phyloP scores from a whole-genome alignment of 495 filamentous ascomycete species.

The Aspergillus homomorphus region DNA sequence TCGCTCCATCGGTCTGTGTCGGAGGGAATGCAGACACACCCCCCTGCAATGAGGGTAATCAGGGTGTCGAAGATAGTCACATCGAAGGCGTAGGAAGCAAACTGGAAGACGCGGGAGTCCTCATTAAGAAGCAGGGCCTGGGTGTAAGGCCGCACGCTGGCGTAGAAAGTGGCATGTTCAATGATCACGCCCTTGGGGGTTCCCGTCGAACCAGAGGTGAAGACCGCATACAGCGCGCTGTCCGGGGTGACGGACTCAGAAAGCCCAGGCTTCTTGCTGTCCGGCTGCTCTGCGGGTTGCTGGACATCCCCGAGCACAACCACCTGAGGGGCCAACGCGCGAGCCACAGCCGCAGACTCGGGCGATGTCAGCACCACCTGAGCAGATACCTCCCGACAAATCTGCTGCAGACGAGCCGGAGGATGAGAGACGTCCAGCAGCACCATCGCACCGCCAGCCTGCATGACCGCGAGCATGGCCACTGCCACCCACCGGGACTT shows the following conservation, averaged over 20 bases:
- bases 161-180: slow-evolving; percentile 25
- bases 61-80: slow-evolving; percentile 38
- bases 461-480: slow-evolving; percentile 35
- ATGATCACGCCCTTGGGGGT: slow-evolving; percentile 43
- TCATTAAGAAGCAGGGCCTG: slow-evolving; percentile 27
- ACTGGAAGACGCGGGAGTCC: slow-evolving; percentile 44
- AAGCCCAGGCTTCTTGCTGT: background rate
- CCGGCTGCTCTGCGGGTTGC: background rate
- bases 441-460: slow-evolving; percentile 48
- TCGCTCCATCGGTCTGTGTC: slow-evolving; percentile 23
- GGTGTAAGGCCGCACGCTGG: background rate
- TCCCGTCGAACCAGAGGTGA: slow-evolving; percentile 43
- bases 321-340: no score
- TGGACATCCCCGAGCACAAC: background rate
- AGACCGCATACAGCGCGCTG: slow-evolving; percentile 24
- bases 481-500: slow-evolving; percentile 43
- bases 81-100: slow-evolving; percentile 44
- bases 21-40: slow-evolving; percentile 33
- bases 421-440: slow-evolving; percentile 48
- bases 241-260: background rate
- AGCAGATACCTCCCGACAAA: slow-evolving; percentile 45
- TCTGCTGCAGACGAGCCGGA: slow-evolving; percentile 18
- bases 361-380: slow-evolving; percentile 43
- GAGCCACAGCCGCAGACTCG: no score
- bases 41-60: slow-evolving; percentile 38